These are phyloP conservation scores for Stygiomarasmius scandens DNA, from an alignment of 1,284 basidiomycete species.

Conservation along the genomic window DNA sequence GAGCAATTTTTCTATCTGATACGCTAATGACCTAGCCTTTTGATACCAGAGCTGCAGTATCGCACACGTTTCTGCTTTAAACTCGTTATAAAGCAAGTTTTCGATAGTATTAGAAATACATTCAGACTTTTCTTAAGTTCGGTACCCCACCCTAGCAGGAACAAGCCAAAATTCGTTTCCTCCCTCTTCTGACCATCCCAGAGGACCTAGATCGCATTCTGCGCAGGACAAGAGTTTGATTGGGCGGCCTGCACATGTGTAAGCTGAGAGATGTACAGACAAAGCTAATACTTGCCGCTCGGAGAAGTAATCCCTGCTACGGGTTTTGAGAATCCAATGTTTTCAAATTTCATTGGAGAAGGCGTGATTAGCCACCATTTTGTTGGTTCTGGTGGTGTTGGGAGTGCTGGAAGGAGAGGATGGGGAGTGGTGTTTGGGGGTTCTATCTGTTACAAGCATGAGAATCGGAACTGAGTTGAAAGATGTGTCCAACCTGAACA, in stretches of 20 bases:
- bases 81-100: no score
- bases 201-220: conserved; percentile 89
- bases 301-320: conserved; percentile 34
- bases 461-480: not conserved
- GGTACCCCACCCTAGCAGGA: conserved; percentile 74
- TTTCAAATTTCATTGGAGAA: conserved; percentile 87
- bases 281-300: conserved; percentile 26
- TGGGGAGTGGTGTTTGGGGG: conserved; percentile 27
- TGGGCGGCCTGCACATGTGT: conserved; percentile 29
- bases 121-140: conserved; percentile 1
- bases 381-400: conserved; percentile 48
- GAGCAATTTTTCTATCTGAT: no score
- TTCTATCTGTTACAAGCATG: conserved; percentile 12
- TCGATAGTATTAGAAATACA: no score
- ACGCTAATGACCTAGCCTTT: no score
- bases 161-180: conserved; percentile 83
- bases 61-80: no score
- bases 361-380: conserved; percentile 82
- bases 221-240: conserved; percentile 86
- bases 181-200: conserved; percentile 86
- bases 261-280: conserved; percentile 1
- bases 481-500: conserved; percentile 50
- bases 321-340: conserved; percentile 82
- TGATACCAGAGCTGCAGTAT: no score
- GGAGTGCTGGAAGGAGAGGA: conserved; percentile 52